phyloP scores from a whole-genome alignment of 2,329 filamentous ascomycete genomes.

The Aspergillus udagawae region DNA sequence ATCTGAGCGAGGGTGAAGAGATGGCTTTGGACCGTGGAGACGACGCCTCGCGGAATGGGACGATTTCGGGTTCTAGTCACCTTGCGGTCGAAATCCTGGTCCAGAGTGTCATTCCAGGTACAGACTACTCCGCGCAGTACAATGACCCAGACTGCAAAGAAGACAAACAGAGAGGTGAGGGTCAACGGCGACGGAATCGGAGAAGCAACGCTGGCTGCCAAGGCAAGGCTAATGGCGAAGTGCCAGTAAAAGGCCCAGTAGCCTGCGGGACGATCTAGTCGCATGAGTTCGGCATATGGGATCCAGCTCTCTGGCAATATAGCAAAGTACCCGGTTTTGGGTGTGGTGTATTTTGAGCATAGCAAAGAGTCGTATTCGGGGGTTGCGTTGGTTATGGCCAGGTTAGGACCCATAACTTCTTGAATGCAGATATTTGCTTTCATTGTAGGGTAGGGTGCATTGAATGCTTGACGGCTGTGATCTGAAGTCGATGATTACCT shows the following conservation, averaged over 20 bases:
- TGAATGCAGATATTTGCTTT: no score
- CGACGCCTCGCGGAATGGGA: constrained; percentile 74
- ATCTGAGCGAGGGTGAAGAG: constrained; percentile 68
- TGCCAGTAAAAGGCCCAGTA: constrained; percentile 84
- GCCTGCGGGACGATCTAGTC: constrained; percentile 75
- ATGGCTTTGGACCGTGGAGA: constrained; percentile 68
- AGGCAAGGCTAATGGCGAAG: constrained; percentile 76
- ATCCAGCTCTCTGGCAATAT: background rate
- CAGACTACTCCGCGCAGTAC: constrained; percentile 87
- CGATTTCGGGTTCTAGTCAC: constrained; percentile 72
- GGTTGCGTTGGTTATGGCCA: background rate
- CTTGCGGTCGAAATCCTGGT: constrained; percentile 78
- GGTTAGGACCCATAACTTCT: background rate
- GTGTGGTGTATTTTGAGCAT: background rate
- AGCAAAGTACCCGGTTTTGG: background rate
- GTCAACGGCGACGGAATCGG: constrained; percentile 62
- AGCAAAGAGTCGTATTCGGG: background rate
- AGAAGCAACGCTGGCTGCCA: constrained; percentile 54
- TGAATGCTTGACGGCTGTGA: background rate
- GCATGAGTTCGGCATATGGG: constrained; percentile 42
- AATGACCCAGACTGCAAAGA: constrained; percentile 71
- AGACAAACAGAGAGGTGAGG: constrained; percentile 42
- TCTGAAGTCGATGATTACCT: background rate
- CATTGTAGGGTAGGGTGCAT: no score
- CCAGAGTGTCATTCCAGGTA: constrained; percentile 87